Conservation (phyloP, 208 protist genomes). For the Leishmania arabica region DNA sequence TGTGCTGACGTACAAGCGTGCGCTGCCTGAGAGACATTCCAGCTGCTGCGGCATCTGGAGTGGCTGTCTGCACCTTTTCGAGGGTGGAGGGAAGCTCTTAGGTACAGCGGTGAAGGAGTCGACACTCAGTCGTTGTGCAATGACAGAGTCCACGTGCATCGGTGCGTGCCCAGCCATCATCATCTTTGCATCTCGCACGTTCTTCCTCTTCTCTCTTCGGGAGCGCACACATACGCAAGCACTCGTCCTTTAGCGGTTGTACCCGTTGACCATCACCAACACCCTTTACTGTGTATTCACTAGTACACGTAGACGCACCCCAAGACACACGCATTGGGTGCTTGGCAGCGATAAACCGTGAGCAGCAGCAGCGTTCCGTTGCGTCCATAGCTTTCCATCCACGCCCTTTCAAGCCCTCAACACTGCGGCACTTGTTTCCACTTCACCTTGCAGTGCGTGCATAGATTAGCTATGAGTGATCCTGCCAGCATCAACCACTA, state of each 20-base stretch:
- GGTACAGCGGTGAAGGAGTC: not conserved
- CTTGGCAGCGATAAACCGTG: not conserved
- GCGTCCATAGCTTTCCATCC: not conserved
- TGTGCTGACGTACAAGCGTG: not conserved
- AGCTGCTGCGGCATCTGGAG: not conserved
- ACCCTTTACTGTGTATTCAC: not conserved
- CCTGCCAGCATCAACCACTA: constrained; percentile 71
- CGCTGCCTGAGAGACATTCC: not conserved
- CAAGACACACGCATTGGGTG: not conserved
- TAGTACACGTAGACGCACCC: not conserved
- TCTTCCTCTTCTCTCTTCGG: not conserved
- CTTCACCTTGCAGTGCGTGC: not conserved
- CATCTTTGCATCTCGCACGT: not conserved
- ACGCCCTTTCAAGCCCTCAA: not conserved
- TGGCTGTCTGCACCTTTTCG: not conserved
- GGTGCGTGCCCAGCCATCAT: not conserved
- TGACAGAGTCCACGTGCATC: not conserved
- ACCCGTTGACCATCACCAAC: not conserved
- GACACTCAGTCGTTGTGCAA: not conserved
- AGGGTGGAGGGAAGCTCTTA: not conserved
- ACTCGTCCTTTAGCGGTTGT: not conserved
- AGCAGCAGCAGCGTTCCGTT: not conserved
- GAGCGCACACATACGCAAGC: not conserved
- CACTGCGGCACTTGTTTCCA: too few species aligned
- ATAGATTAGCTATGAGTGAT: constrained; percentile 28